These are phyloP conservation scores for Podospora pseudocomata DNA, from an alignment of 495 filamentous ascomycete genomes.

Conservation along the genomic window DNA sequence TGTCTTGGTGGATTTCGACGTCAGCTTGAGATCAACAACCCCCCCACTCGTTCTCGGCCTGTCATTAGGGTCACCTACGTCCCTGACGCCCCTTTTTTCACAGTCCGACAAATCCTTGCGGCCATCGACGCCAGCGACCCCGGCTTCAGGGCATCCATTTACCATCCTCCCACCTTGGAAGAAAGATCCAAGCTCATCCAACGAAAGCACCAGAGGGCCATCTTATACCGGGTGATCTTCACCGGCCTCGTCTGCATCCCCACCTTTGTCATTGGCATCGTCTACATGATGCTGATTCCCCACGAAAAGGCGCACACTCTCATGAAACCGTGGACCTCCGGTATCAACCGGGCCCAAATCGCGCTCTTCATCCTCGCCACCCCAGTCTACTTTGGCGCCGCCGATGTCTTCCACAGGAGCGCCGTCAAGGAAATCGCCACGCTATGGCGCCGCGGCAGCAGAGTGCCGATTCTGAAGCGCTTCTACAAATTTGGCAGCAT, in stretches of 20 bases:
- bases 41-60: slow-evolving; percentile 49
- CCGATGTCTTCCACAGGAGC: slow-evolving; percentile 79
- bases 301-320: slow-evolving; percentile 56
- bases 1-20: slow-evolving; percentile 38
- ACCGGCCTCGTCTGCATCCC: slow-evolving; percentile 75
- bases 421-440: slow-evolving; percentile 74
- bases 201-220: slow-evolving; percentile 55
- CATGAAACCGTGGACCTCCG: slow-evolving; percentile 67
- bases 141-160: slow-evolving; percentile 62
- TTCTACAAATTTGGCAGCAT: slow-evolving; percentile 96
- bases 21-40: slow-evolving; percentile 46
- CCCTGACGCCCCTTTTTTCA: slow-evolving; percentile 65
- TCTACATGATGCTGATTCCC: slow-evolving; percentile 82
- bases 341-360: slow-evolving; percentile 75
- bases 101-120: slow-evolving; percentile 68
- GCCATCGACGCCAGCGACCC: slow-evolving; percentile 62
- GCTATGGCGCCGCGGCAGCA: slow-evolving; percentile 78
- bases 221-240: slow-evolving; percentile 64
- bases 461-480: slow-evolving; percentile 66
- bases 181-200: slow-evolving; percentile 74
- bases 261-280: slow-evolving; percentile 83
- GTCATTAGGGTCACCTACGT: slow-evolving; percentile 68
- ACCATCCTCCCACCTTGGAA: slow-evolving; percentile 81
- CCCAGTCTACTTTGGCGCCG: slow-evolving; percentile 83
- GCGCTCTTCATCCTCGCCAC: slow-evolving; percentile 82